phyloP scores from a whole-genome alignment of 371 early-diverging fungal species.

The Lichtheimia ramosa region DNA sequence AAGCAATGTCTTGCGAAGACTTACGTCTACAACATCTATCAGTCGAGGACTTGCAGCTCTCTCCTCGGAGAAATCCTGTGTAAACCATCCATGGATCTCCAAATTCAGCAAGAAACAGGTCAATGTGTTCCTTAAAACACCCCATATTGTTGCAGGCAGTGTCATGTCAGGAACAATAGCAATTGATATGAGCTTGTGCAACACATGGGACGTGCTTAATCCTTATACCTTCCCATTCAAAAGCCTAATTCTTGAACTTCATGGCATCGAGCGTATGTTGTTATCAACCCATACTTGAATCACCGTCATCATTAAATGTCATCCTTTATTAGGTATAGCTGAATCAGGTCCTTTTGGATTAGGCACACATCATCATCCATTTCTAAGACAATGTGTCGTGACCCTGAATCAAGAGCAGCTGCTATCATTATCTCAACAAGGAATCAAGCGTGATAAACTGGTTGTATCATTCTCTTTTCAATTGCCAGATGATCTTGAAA shows the following conservation, averaged over 20 bases:
- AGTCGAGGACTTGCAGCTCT: no score
- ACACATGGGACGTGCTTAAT: slow-evolving; percentile 1
- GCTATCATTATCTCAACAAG: no score
- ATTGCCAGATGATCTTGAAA: slow-evolving; percentile 17
- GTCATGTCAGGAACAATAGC: slow-evolving; percentile 24
- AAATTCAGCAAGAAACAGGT: slow-evolving; percentile 15
- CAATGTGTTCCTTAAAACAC: slow-evolving; percentile 30
- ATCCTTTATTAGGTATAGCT: no score
- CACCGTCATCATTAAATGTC: no score
- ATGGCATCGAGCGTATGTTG: slow-evolving; percentile 23
- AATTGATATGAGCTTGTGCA: slow-evolving; percentile 2
- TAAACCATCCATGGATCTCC: neutral
- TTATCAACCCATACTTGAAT: no score
- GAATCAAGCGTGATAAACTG: no score
- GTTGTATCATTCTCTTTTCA: slow-evolving; percentile 10
- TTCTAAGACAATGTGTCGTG: no score
- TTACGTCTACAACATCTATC: no score
- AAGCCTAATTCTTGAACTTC: slow-evolving; percentile 9
- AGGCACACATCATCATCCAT: no score
- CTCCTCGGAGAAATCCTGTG: slow-evolving; percentile 9
- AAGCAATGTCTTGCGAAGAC: no score
- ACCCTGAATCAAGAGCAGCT: no score
- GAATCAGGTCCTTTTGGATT: no score
- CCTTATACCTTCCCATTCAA: neutral
- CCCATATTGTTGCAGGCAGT: slow-evolving; percentile 31